Evolutionary conservation across 2,329 filamentous ascomycete genomes (phyloP).

Genomic region (Sporothrix curviconia): DNA sequence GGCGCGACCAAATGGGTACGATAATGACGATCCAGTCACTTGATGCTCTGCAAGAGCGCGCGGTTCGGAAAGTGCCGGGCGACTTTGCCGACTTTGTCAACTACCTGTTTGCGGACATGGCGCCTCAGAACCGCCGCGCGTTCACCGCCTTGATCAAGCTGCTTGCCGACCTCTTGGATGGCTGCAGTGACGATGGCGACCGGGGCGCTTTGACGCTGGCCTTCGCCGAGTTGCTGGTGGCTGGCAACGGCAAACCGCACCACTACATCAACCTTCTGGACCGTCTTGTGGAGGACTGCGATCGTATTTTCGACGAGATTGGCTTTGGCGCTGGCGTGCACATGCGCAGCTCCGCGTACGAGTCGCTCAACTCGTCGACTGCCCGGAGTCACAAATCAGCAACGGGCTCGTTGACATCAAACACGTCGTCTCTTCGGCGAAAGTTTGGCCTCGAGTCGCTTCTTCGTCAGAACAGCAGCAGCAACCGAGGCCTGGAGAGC

Average conservation of each 20-base stretch:
- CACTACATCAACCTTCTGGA: conserved; percentile 86
- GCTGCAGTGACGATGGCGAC: conserved; percentile 85
- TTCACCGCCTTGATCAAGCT: conserved; percentile 80
- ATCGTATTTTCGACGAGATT: conserved; percentile 72
- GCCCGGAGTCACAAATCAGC: conserved; percentile 49
- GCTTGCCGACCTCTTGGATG: conserved; percentile 79
- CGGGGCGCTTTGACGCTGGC: conserved; percentile 79
- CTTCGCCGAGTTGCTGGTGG: conserved; percentile 80
- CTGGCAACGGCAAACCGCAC: conserved; percentile 56
- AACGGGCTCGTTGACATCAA: conserved; percentile 73
- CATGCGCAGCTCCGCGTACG: conserved; percentile 50
- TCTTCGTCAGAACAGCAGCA: conserved; percentile 72
- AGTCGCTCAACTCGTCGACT: conserved; percentile 52
- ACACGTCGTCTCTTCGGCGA: conserved; percentile 75
- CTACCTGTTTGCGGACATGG: conserved; percentile 58
- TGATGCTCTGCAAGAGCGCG: conserved; percentile 64
- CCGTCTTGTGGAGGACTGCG: conserved; percentile 81
- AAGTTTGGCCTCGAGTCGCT: conserved; percentile 76
- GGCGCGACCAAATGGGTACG: conserved; percentile 81
- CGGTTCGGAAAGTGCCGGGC: conserved; percentile 56
- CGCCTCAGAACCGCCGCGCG: conserved; percentile 65
- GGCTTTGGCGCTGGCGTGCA: conserved; percentile 33
- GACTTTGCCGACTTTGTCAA: conserved; percentile 68
- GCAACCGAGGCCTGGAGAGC: conserved; percentile 20
- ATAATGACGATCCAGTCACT: conserved; percentile 68